phyloP scores from a whole-genome alignment of 2,329 filamentous ascomycete genomes.

The Ascochyta pisi region DNA sequence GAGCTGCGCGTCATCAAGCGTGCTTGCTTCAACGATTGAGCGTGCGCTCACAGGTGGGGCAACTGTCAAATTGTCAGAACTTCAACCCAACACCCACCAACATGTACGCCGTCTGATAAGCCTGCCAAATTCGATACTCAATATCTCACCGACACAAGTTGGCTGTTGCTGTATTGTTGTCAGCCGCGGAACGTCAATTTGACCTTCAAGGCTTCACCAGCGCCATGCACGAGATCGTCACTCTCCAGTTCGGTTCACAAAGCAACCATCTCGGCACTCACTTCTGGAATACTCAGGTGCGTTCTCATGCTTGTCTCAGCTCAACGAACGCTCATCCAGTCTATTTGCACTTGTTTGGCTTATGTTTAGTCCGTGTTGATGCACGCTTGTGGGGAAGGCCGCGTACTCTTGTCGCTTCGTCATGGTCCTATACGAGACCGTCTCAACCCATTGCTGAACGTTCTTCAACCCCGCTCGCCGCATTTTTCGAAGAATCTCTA shows the following conservation, averaged over 20 bases:
- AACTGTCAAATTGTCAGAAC: constrained; percentile 13
- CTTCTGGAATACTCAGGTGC: constrained; percentile 94
- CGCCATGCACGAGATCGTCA: constrained; percentile 91
- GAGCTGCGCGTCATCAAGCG: constrained; percentile 12
- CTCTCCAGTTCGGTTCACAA: constrained; percentile 88
- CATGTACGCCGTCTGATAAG: neutral
- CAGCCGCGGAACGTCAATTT: neutral
- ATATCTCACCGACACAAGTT: neutral
- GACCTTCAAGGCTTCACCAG: neutral
- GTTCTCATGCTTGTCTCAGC: constrained; percentile 7
- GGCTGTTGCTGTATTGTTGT: neutral
- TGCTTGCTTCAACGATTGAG: neutral
- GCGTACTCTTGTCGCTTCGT: constrained; percentile 26
- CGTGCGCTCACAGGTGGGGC: constrained; percentile 14
- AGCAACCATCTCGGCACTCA: constrained; percentile 94
- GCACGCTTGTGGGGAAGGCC: constrained; percentile 23
- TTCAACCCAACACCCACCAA: constrained; percentile 4
- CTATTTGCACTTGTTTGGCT: neutral
- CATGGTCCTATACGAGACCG: constrained; percentile 15
- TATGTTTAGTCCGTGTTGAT: neutral
- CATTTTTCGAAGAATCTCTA: neutral
- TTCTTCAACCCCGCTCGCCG: neutral
- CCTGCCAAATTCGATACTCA: neutral
- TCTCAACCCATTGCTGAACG: neutral
- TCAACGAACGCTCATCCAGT: neutral